Conservation (phyloP, 495 filamentous ascomycete genomes). For the Lentithecium fluviatile region DNA sequence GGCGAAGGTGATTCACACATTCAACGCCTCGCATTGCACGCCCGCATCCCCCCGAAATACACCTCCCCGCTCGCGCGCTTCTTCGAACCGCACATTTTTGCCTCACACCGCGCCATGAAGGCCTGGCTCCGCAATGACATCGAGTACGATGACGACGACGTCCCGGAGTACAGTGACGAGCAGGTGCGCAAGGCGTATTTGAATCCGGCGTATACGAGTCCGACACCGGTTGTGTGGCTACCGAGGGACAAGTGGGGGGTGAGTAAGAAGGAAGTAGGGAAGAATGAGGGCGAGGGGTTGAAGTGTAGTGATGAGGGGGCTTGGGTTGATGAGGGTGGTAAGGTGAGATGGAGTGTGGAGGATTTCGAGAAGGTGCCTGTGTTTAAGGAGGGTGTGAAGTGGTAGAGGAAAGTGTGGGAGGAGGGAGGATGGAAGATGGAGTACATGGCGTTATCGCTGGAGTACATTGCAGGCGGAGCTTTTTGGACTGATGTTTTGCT, state of each 20-base stretch:
- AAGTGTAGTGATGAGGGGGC: constrained; percentile 83
- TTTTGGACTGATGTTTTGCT: too few species aligned
- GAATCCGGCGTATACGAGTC: constrained; percentile 66
- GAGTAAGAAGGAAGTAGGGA: constrained; percentile 70
- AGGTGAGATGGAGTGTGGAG: constrained; percentile 72
- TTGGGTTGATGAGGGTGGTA: constrained; percentile 74
- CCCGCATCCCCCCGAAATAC: constrained; percentile 28
- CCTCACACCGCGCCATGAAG: constrained; percentile 31
- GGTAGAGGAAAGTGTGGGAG: constrained; percentile 6
- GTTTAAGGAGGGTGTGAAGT: constrained; percentile 56
- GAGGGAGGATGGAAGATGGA: neutral
- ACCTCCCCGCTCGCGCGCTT: constrained; percentile 36
- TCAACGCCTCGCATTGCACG: constrained; percentile 30
- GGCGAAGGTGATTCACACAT: constrained; percentile 29
- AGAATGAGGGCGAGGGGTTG: constrained; percentile 65
- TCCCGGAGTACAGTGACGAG: constrained; percentile 29
- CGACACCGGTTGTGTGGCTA: constrained; percentile 78
- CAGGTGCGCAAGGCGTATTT: constrained; percentile 63
- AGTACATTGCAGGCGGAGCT: too few species aligned
- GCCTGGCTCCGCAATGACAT: constrained; percentile 33
- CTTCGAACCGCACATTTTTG: constrained; percentile 36
- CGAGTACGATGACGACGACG: constrained; percentile 28
- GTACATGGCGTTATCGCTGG: too few species aligned
- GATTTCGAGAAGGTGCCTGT: constrained; percentile 68
- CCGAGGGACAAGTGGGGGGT: constrained; percentile 74